Evolutionary conservation across 306 rosid genomes (phyloP), one percentile per base, ranked within the genome.

Genomic region (Vigna hirtella): DNA sequence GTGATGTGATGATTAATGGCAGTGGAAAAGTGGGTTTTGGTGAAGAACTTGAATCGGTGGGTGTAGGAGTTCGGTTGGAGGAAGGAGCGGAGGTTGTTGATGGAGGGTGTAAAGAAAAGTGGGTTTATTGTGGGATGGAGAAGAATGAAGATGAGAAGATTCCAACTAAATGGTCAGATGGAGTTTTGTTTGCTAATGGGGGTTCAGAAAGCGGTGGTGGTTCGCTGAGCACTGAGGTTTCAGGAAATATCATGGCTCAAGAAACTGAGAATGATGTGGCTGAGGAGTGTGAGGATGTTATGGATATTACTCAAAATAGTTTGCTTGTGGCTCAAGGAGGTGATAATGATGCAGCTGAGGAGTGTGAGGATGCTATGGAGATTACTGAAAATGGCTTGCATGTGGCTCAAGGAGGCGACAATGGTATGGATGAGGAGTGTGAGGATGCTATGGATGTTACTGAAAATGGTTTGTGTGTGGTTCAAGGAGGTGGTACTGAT

Each of bases 11-110:
- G 77, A 51, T 26, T 67, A 66, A 55, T 78, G 81, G 11, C 12
- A 7, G 7, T 66, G 83, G 58, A 42, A 64, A 50, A 49, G 77
- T 74, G 82, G 81, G 73, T 82, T 72, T 64, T 28, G 79, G 70
- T 58, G 28, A 51, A 48, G 73, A 9, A 48, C 49, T 5, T 68
- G 81, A 30, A 32, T 50, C 67, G 59, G 59, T 71, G 75, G 82
- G 14, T 73, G 14, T 42, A 26, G 70, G 14, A 45, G 56, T 16
- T 38, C 52, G 58, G 24, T 73, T 72, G 65, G 90, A 73, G 79
- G 80, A 5, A 3, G 79, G 73, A 14, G 49, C 11, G 49, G 85
- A 52, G n/a, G 43, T 49, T 71, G 72, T 51, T 78, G 81, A 68
- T 64, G 78, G 80, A 40, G 83, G 40, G 18, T 26, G 70, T 81